Evolutionary conservation across 2,329 filamentous ascomycete species (phyloP), one percentile per base, ranked within the genome.

Genomic region (Neofusicoccum parvum): DNA sequence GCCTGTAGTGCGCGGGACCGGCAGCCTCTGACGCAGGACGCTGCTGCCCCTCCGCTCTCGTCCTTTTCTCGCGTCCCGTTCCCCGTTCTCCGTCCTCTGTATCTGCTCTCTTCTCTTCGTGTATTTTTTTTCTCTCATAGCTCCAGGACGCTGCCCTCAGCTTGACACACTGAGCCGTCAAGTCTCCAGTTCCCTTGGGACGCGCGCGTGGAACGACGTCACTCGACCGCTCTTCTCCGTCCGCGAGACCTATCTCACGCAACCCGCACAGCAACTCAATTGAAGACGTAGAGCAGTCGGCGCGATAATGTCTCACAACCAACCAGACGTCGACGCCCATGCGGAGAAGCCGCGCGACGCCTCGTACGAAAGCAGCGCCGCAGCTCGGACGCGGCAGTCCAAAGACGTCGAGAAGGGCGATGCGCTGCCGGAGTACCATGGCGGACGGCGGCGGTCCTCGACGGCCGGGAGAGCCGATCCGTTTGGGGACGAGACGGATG

Each of bases 401-500:
- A 60, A 36, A 4, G 62, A 54, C 23, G 39, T 64, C 37, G 62
- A 54, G 39, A 53, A 51, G 12, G 62, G 49, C 12, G 59, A 53
- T 15, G n/a, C 9, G 14, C 41, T 12, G 41, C 56, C 41, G 27
- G 15, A 15, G 11, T 36, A 37, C 15, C 27, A 34, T 23, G 39
- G 15, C 48, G 41, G 11, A 37, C 15, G 10, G 27, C n/a, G 49
- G 32, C 49, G 27, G 49, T 51, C 23, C n/a, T 32, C 27, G 27
- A 32, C 23, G 54, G 54, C 10, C 20, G 54, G 54, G 11, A 64
- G 23, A 37, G 54, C 36, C 10, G 63, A 65, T 37, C 63, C 63
- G 9, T 76, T 74, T 49, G 71, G 72, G 5, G 69, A 74, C 46
- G 74, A 76, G 68, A 69, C 70, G 32, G 70, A 70, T 4, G 74